phyloP scores from a whole-genome alignment of 2,329 filamentous ascomycete species.

The Exophiala calicioides region DNA sequence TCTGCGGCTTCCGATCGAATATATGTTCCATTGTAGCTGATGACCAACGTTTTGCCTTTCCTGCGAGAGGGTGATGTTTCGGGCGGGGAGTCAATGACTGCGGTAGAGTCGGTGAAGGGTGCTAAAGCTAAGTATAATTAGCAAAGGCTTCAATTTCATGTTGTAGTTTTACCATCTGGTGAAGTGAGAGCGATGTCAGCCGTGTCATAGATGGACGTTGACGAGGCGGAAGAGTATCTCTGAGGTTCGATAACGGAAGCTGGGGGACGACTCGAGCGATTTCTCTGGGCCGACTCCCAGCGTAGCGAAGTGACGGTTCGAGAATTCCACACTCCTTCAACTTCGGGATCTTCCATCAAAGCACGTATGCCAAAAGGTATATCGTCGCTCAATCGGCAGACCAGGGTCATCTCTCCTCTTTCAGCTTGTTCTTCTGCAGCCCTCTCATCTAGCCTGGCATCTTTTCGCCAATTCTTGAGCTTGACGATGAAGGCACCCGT shows the following conservation, averaged over 20 bases:
- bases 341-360: constrained; percentile 76
- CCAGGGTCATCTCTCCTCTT: constrained; percentile 52
- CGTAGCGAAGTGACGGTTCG: constrained; percentile 43
- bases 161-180: constrained; percentile 13
- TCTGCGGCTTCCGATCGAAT: constrained; percentile 10
- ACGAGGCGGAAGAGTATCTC: constrained; percentile 13
- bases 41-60: constrained; percentile 19
- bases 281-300: background rate
- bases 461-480: constrained; percentile 55
- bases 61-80: constrained; percentile 2
- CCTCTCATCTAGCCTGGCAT: constrained; percentile 57
- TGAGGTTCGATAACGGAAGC: background rate
- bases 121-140: constrained; percentile 1
- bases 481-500: constrained; percentile 68
- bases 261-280: constrained; percentile 2
- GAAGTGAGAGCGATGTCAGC: constrained; percentile 11
- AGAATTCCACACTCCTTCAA: constrained; percentile 82
- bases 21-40: constrained; percentile 23
- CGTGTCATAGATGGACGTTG: constrained; percentile 7
- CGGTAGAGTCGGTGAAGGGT: constrained; percentile 6
- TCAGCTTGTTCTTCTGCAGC: constrained; percentile 60
- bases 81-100: constrained; percentile 2
- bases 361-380: constrained; percentile 86
- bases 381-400: constrained; percentile 57
- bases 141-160: background rate